Conservation (phyloP, 2,329 filamentous ascomycete genomes). For the Aspergillus chevalieri region DNA sequence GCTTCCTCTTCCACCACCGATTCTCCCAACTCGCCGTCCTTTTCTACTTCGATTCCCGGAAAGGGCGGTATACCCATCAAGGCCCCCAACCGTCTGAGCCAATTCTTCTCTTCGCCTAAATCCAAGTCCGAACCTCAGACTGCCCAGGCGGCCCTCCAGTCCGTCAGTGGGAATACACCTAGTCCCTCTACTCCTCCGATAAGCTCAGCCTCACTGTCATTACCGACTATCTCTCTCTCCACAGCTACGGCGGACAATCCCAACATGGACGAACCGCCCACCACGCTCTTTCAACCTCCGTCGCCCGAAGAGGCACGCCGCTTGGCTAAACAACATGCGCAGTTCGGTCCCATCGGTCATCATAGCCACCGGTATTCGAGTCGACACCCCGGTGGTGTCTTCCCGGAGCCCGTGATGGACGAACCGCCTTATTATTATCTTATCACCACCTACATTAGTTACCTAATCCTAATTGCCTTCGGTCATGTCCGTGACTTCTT, state of each 20-base stretch:
- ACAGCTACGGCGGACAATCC: slow-evolving; percentile 73
- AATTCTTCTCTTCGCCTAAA: slow-evolving; percentile 78
- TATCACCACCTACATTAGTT: slow-evolving; percentile 96
- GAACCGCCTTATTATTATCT: slow-evolving; percentile 96
- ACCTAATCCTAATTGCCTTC: slow-evolving; percentile 89
- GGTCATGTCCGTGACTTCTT: slow-evolving; percentile 97
- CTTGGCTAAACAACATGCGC: slow-evolving; percentile 72
- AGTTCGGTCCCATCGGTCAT: slow-evolving; percentile 81
- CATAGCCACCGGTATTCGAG: slow-evolving; percentile 82
- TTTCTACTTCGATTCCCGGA: slow-evolving; percentile 48
- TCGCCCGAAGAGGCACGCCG: slow-evolving; percentile 74
- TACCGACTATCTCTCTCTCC: slow-evolving; percentile 88
- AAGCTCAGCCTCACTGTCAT: slow-evolving; percentile 64
- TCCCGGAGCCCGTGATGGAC: slow-evolving; percentile 81
- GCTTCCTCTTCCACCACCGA: slow-evolving; percentile 51
- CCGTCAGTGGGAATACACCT: slow-evolving; percentile 52
- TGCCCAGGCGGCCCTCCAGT: slow-evolving; percentile 57
- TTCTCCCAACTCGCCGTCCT: slow-evolving; percentile 44
- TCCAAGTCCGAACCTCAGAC: slow-evolving; percentile 54
- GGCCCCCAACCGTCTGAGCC: slow-evolving; percentile 63
- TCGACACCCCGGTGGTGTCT: slow-evolving; percentile 72
- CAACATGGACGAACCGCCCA: slow-evolving; percentile 65
- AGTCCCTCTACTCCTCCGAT: slow-evolving; percentile 55
- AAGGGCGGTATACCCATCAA: slow-evolving; percentile 48
- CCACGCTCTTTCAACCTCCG: slow-evolving; percentile 81